These are phyloP conservation scores for Papiliotrema flavescens DNA, from an alignment of 1,284 basidiomycete genomes.

Conservation along the genomic window DNA sequence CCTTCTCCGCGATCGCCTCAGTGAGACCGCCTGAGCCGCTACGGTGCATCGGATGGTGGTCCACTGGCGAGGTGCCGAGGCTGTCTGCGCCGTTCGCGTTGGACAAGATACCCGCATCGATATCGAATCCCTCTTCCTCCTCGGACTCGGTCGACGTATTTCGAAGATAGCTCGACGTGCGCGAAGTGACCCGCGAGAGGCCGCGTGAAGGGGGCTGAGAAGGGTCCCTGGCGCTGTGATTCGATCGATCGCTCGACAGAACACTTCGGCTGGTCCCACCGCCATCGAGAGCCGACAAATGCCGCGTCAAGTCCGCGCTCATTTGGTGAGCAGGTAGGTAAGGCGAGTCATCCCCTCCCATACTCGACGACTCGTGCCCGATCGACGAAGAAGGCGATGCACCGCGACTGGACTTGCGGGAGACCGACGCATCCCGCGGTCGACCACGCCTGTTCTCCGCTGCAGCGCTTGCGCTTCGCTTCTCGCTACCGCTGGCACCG, in stretches of 20 bases:
- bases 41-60: not conserved
- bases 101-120: conserved; percentile 23
- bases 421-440: not conserved
- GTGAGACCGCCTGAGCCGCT: conserved; percentile 17
- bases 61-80: conserved; percentile 1
- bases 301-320: conserved; percentile 1
- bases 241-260: conserved; percentile 4
- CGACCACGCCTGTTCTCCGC: not conserved
- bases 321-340: not conserved
- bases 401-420: conserved; percentile 3
- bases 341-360: conserved; percentile 2
- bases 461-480: not conserved
- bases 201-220: conserved; percentile 36
- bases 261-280: not conserved
- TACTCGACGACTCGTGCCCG: not conserved
- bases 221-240: conserved; percentile 19
- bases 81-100: conserved; percentile 2
- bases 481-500: not conserved
- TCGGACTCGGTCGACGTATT: conserved; percentile 29
- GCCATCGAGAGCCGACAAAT: not conserved
- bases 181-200: conserved; percentile 37
- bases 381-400: conserved; percentile 11
- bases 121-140: conserved; percentile 28
- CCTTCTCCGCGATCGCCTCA: conserved; percentile 19
- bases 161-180: conserved; percentile 31